Conservation (phyloP, 129 eudicot species). For the Calendula officinalis region DNA sequence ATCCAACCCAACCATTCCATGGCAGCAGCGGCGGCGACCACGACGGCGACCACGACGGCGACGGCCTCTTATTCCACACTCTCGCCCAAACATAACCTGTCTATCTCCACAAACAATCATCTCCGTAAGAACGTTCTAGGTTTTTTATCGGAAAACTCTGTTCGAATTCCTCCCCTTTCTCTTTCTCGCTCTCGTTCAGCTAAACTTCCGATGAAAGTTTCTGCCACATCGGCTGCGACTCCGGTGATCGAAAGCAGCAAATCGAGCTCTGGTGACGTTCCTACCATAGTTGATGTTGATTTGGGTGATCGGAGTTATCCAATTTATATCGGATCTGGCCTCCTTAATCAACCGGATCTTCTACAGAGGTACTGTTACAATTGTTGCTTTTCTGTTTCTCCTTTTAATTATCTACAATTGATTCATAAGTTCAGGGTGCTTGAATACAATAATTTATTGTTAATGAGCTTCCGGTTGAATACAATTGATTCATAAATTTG, state of each 20-base stretch:
- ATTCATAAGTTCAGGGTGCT: background rate
- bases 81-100: constrained; percentile 25
- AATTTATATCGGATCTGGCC: constrained; percentile 88
- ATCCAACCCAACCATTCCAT: constrained; percentile 11
- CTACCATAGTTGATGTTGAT: constrained; percentile 75
- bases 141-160: constrained; percentile 16
- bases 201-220: constrained; percentile 30
- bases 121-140: constrained; percentile 14
- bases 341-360: constrained; percentile 78
- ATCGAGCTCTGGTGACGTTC: constrained; percentile 26
- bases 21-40: constrained; percentile 28
- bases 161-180: constrained; percentile 20
- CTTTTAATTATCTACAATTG: background rate
- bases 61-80: constrained; percentile 21
- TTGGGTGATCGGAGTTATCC: constrained; percentile 99
- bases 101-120: constrained; percentile 8
- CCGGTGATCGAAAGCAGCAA: constrained; percentile 42
- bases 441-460: background rate
- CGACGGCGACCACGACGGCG: constrained; percentile 21
- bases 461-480: background rate
- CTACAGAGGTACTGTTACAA: constrained; percentile 51
- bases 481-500: background rate
- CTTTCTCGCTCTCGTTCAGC: constrained; percentile 13
- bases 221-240: constrained; percentile 41
- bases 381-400: background rate